A percentile compares a stretch with the other conserved stretches of the same genome.
These are phyloP conservation scores for Tetradesmus lagerheimii DNA, from an alignment of 139 green algal genomes.

Conservation along the genomic window DNA sequence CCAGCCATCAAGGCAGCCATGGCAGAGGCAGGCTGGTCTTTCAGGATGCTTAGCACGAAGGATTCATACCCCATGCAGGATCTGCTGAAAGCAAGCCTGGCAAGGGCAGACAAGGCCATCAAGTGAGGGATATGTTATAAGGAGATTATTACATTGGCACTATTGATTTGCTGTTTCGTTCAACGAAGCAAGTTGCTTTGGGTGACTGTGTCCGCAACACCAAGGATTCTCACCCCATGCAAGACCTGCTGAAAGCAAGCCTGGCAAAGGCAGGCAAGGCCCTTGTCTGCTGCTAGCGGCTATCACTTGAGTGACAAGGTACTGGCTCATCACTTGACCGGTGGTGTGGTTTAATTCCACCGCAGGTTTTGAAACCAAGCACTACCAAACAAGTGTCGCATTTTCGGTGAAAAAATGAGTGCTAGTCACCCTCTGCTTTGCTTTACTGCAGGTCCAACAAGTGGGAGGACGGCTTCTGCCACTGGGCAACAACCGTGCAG, in stretches of 20 bases:
- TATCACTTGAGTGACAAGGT: too few relatives aligned
- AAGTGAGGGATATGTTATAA: background rate
- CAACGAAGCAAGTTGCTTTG: too few relatives aligned
- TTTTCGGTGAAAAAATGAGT: too few relatives aligned
- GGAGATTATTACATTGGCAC: background rate
- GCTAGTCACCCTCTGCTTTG: too few relatives aligned
- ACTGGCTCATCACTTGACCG: too few relatives aligned
- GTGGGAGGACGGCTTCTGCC: constrained; percentile 13
- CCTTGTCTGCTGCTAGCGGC: too few relatives aligned
- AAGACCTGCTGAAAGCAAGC: background rate
- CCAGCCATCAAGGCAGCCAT: background rate
- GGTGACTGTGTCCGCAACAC: too few relatives aligned
- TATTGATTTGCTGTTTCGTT: too few relatives aligned
- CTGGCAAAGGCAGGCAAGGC: background rate
- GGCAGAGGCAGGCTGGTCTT: background rate
- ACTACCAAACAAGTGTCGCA: too few relatives aligned
- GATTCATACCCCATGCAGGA: constrained; percentile 5
- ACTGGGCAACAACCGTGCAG: background rate
- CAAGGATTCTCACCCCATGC: background rate
- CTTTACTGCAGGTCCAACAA: background rate
- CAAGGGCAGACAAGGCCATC: constrained; percentile 7
- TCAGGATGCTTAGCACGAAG: background rate
- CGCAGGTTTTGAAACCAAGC: too few relatives aligned
- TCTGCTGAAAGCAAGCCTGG: background rate
- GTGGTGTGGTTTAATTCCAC: too few relatives aligned